Evolutionary conservation across 2,329 filamentous ascomycete genomes (phyloP).

Genomic region (Dothideomycetes sp.): DNA sequence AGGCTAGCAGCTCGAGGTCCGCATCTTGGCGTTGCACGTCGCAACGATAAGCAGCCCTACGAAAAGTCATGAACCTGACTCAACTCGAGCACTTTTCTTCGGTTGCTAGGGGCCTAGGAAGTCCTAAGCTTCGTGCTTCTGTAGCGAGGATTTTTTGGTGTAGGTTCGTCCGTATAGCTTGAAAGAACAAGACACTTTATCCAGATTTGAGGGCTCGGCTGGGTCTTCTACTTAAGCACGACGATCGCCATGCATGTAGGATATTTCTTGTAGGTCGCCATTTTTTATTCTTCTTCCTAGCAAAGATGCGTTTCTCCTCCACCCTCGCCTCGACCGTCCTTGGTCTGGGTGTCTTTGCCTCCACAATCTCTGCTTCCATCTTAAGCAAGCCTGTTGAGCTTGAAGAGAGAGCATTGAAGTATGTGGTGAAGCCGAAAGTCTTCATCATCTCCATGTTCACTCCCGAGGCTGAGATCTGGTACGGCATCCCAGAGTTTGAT

Average conservation of each 20-base stretch:
- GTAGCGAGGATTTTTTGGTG: no score
- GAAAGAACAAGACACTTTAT: no score
- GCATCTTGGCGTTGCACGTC: no score
- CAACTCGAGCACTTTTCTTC: no score
- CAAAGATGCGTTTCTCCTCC: conserved; percentile 10
- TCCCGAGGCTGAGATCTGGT: conserved; percentile 23
- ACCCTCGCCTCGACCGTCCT: conserved; percentile 7
- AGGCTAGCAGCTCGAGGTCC: no score
- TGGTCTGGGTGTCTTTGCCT: conserved; percentile 5
- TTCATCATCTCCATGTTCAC: conserved; percentile 54
- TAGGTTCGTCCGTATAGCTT: no score
- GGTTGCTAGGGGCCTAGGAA: no score
- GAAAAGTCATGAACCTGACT: no score
- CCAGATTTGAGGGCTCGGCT: no score
- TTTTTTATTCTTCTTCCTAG: background rate
- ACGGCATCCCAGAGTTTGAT: conserved; percentile 23
- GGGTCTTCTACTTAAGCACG: no score
- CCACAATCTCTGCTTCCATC: conserved; percentile 9
- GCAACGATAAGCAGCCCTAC: no score
- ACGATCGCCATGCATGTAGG: background rate
- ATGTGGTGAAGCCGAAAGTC: conserved; percentile 46
- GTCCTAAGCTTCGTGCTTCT: no score
- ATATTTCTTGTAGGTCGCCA: background rate
- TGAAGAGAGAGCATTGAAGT: conserved; percentile 19
- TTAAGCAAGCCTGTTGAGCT: conserved; percentile 7